Evolutionary conservation across 257 asterid genomes (phyloP).

Genomic region (Przewalskia tangutica): DNA sequence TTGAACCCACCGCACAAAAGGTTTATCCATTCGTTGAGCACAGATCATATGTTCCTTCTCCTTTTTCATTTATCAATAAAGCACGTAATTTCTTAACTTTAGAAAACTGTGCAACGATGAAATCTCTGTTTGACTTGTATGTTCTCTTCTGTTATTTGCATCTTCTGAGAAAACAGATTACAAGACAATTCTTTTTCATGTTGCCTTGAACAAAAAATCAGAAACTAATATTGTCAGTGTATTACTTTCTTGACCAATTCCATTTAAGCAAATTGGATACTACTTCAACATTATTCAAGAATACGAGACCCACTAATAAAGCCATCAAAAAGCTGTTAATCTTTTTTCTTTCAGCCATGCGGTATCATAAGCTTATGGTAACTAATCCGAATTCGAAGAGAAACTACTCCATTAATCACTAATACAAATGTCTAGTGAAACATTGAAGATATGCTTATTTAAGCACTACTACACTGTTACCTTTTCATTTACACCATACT

Average conservation of each 20-base stretch:
- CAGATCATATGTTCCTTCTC: neutral
- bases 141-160: no score
- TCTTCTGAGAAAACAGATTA: no score
- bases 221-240: no score
- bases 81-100: neutral
- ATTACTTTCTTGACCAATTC: no score
- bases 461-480: neutral
- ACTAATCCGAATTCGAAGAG: neutral
- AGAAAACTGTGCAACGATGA: no score
- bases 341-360: neutral
- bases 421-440: neutral
- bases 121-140: no score
- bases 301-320: neutral
- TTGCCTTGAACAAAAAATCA: neutral
- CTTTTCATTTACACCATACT: neutral
- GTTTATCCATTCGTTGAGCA: no score
- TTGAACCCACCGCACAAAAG: no score
- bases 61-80: no score
- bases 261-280: neutral
- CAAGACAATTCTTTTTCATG: neutral
- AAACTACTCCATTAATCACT: neutral
- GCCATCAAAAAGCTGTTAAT: neutral
- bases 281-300: neutral
- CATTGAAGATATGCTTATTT: neutral
- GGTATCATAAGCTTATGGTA: neutral